Conservation (phyloP, 441 rosid species). For the Erodium texanum region DNA sequence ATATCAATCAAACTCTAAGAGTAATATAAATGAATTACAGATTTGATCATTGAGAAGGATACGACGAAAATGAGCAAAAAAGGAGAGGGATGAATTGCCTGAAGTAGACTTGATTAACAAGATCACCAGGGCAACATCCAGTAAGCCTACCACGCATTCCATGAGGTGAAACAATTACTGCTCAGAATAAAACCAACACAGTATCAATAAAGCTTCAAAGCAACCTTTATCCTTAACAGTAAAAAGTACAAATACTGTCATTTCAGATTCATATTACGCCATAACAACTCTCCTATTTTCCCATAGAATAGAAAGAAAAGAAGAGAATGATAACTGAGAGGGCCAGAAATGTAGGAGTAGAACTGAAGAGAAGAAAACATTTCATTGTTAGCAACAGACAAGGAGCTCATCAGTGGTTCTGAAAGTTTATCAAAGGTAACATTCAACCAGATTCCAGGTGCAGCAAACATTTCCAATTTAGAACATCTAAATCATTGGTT, state of each 20-base stretch:
- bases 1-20: conserved; percentile 17
- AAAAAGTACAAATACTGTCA: background rate
- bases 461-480: background rate
- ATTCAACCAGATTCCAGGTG: background rate
- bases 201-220: conserved; percentile 21
- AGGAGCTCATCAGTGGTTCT: background rate
- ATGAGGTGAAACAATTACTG: conserved; percentile 96
- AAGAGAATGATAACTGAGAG: background rate
- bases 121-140: conserved; percentile 87
- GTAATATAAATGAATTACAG: conserved; percentile 1
- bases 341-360: background rate
- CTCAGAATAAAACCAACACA: conserved; percentile 23
- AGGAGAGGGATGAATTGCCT: conserved; percentile 33
- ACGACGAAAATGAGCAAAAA: conserved; percentile 2
- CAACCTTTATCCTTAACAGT: conserved; percentile 9
- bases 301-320: background rate
- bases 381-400: background rate
- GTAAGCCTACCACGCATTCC: conserved; percentile 94
- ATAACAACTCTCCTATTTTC: background rate
- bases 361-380: background rate
- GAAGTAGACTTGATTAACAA: conserved; percentile 89
- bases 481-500: background rate
- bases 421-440: background rate
- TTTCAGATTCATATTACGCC: background rate
- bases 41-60: background rate